These are phyloP conservation scores for Penicillium paneum DNA, from an alignment of 2,329 filamentous ascomycete species.

Conservation along the genomic window DNA sequence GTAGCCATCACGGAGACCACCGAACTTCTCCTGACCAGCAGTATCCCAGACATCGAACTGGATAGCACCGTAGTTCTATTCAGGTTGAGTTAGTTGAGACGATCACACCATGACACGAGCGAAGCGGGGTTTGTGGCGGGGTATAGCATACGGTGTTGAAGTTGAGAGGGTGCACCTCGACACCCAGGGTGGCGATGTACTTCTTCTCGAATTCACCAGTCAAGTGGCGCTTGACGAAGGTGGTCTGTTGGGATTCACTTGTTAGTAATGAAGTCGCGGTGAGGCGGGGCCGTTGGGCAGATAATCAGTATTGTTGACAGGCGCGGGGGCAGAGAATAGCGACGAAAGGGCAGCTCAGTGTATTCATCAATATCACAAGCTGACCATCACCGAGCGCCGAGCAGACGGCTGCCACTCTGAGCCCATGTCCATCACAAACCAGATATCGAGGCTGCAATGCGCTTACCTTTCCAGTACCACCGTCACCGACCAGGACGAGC, in stretches of 20 bases:
- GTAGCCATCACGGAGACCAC: conserved; percentile 98
- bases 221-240: conserved; percentile 99
- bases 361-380: neutral
- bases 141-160: conserved; percentile 91
- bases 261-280: conserved; percentile 25
- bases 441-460: conserved; percentile 1
- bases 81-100: conserved; percentile 26
- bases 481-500: conserved; percentile 98
- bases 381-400: neutral
- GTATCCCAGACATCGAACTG: conserved; percentile 99
- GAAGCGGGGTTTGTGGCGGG: conserved; percentile 35
- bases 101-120: conserved; percentile 14
- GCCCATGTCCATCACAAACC: conserved; percentile 5
- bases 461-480: conserved; percentile 97
- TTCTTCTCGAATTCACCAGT: conserved; percentile 99
- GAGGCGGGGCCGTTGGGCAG: conserved; percentile 22
- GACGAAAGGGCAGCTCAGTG: neutral
- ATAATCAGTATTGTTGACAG: conserved; percentile 29
- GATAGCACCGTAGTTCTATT: conserved; percentile 84
- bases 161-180: conserved; percentile 96
- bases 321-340: conserved; percentile 21
- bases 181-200: conserved; percentile 99
- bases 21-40: conserved; percentile 98
- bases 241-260: conserved; percentile 64
- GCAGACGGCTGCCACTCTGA: conserved; percentile 3